Percentiles rank a stretch among this genome's conserved stretches.
Conservation (phyloP, 169 alveolate genomes). For the Babesia gibsoni region DNA sequence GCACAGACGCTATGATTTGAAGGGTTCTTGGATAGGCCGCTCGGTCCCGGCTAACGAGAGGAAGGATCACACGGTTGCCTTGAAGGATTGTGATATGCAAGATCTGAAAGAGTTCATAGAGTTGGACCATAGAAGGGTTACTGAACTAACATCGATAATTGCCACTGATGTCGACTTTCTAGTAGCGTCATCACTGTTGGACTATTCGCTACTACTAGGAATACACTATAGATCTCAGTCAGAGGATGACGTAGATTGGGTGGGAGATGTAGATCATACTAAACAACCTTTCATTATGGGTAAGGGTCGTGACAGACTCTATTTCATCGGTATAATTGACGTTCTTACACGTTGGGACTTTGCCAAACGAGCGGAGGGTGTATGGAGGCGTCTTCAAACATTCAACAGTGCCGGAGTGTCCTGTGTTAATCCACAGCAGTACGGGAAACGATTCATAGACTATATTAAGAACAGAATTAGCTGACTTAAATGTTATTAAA, state of each 20-base stretch:
- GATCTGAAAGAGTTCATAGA: constrained; percentile 71
- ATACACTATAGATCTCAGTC: constrained; percentile 74
- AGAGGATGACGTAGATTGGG: constrained; percentile 66
- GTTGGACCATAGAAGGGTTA: constrained; percentile 69
- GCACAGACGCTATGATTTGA: constrained; percentile 87
- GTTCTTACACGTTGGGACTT: constrained; percentile 70
- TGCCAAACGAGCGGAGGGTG: constrained; percentile 44
- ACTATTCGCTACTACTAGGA: constrained; percentile 90
- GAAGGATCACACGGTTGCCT: constrained; percentile 84
- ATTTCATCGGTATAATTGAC: constrained; percentile 72
- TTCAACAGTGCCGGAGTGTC: constrained; percentile 49
- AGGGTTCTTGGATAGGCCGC: constrained; percentile 91
- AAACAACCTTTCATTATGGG: constrained; percentile 34
- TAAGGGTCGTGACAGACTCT: constrained; percentile 44
- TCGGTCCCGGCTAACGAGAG: constrained; percentile 75
- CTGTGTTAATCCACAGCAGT: constrained; percentile 49
- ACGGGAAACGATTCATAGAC: constrained; percentile 27
- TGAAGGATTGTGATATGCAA: constrained; percentile 85
- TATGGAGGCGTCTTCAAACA: constrained; percentile 46
- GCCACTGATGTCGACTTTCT: constrained; percentile 81
- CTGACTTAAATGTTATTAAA: background rate
- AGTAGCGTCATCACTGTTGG: constrained; percentile 78
- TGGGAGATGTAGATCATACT: constrained; percentile 26
- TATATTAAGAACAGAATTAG: constrained; percentile 2
- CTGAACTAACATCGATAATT: constrained; percentile 70